Conservation (phyloP, 352 stramenopile species). For the Pythium rhizo-oryzae region DNA sequence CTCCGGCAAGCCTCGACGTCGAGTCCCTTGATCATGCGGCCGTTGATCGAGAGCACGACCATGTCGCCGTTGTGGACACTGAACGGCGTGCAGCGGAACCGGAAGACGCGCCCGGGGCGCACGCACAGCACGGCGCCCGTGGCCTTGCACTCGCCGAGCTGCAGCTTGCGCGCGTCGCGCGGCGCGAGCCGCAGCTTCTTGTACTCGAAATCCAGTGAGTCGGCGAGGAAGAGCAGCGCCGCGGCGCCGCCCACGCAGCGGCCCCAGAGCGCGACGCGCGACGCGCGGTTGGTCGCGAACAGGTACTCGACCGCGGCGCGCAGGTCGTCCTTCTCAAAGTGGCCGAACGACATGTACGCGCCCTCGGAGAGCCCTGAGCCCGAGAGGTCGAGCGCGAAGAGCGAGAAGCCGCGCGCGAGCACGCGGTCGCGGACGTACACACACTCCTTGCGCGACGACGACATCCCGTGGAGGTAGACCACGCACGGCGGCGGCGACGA, state of each 20-base stretch:
- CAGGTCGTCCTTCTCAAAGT: constrained; percentile 73
- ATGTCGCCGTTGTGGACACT: constrained; percentile 69
- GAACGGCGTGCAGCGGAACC: constrained; percentile 60
- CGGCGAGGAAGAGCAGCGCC: constrained; percentile 55
- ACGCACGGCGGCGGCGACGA: constrained; percentile 46
- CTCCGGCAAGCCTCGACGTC: constrained; percentile 36
- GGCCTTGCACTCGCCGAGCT: constrained; percentile 50
- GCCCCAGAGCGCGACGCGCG: constrained; percentile 64
- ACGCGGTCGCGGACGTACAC: constrained; percentile 63
- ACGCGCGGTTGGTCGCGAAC: constrained; percentile 59
- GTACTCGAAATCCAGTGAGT: constrained; percentile 47
- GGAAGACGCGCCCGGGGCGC: constrained; percentile 42
- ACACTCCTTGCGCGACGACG: constrained; percentile 74
- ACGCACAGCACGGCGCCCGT: constrained; percentile 51
- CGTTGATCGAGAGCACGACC: constrained; percentile 62
- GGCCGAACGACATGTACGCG: constrained; percentile 67
- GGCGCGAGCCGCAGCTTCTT: constrained; percentile 47
- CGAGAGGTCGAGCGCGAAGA: constrained; percentile 76
- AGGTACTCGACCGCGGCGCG: constrained; percentile 61
- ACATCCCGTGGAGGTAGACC: constrained; percentile 81
- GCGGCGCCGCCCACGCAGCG: constrained; percentile 62
- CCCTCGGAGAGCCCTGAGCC: constrained; percentile 69
- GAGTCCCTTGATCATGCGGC: constrained; percentile 45
- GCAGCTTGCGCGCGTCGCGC: constrained; percentile 38
- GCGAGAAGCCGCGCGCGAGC: constrained; percentile 60